A percentile compares a stretch with the other conserved stretches of the same genome.
These are phyloP conservation scores for Tirmania nivea DNA, from an alignment of 495 filamentous ascomycete genomes.

Conservation along the genomic window DNA sequence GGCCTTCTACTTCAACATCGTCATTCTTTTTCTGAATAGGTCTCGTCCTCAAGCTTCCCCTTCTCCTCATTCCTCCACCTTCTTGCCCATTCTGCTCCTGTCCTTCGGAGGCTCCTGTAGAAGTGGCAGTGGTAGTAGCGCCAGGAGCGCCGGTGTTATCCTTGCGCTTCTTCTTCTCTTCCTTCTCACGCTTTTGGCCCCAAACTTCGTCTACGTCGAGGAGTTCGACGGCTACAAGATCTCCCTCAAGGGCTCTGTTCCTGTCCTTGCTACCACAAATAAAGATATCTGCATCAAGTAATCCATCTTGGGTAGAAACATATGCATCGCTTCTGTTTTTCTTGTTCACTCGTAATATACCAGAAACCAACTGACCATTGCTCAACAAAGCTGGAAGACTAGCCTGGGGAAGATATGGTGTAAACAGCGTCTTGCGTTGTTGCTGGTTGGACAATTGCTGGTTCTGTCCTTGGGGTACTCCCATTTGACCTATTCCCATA, in stretches of 20 bases:
- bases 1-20: constrained; percentile 94
- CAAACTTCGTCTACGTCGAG: constrained; percentile 97
- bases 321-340: constrained; percentile 98
- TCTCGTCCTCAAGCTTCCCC: constrained; percentile 84
- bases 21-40: constrained; percentile 99
- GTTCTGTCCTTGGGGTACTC: constrained; percentile 30
- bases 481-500: constrained; percentile 35
- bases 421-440: constrained; percentile 90
- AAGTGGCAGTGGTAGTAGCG: constrained; percentile 47
- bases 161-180: constrained; percentile 99
- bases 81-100: constrained; percentile 32
- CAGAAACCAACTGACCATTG: constrained; percentile 85
- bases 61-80: constrained; percentile 67
- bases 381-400: constrained; percentile 74
- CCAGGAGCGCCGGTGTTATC: constrained; percentile 84
- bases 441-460: constrained; percentile 61
- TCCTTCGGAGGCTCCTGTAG: constrained; percentile 41
- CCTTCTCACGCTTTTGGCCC: constrained; percentile 95
- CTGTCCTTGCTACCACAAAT: constrained; percentile 98
- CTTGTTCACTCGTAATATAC: constrained; percentile 95
- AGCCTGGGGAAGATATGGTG: constrained; percentile 90
- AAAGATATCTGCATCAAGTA: constrained; percentile 92
- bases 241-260: constrained; percentile 87
- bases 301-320: constrained; percentile 68
- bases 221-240: constrained; percentile 85